Base-by-base conservation (phyloP, 176 grass and related monocot species). In the Aegilops sharonensis region DNA sequence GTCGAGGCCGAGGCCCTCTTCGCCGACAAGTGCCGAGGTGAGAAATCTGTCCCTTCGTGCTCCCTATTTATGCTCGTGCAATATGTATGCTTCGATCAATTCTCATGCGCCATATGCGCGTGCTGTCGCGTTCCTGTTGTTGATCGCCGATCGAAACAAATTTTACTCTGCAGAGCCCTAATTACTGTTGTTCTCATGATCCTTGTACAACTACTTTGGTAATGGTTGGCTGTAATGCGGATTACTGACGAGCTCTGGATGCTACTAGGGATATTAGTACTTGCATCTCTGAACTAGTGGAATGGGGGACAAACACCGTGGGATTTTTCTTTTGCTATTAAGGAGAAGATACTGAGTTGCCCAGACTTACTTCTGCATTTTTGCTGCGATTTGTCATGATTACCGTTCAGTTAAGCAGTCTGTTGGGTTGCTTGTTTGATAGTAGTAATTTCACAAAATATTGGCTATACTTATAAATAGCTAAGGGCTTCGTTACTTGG, bases 11-110 rank as follows among this genome's bases (percentile, higher is more conserved):
- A 72, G 4, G 34, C 69, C 29, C 70, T 80, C 25, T 82, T 87
- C 70, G 68, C 68, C 15, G 69, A 82, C 59, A 87, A 64, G 39
- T 87, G 86, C 79, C 57, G 69, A 82, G 79, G 86, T 87, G 29
- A 72, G 5, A 63, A 25, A 32, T 67, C 4, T 21, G 10, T 34
- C 42, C 62, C 47, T 48, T 72, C 37, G 2, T 60, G 6, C 50
- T 63, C 36, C 68, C 5, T 43, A 17, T 69, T 36, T n/a, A 42
- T 42, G 50, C 27, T 23, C 68, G 24, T 72, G 59, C 78, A 4
- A 10, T 27, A 80, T 42, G 4, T 18, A 42, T 80, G 68, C 50
- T 83, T 73, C 48, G 21, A 72, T 57, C 3, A 15, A 25, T 30
- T 42, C 59, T 42, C 1, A 23, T 43, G 77, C 77, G 5, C n/a